Base-by-base conservation (phyloP, 2,329 filamentous ascomycete genomes). In the Rutstroemia sydowiana region DNA sequence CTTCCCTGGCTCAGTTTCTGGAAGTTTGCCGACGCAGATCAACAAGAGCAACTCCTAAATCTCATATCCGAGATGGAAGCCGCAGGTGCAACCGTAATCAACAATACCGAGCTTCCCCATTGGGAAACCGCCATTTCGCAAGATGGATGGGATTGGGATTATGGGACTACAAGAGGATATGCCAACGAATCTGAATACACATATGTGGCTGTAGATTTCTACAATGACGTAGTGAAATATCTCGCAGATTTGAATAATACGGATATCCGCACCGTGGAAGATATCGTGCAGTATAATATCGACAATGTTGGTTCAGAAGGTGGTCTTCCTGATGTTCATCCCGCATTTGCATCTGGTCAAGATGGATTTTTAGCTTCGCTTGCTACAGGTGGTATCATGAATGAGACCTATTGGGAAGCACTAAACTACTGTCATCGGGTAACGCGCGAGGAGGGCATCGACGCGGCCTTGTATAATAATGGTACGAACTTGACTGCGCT, bases 171-270 rank as follows among this genome's bases (percentile, higher is more conserved):
- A 1, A 76, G 82, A 3, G 82, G 82, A 2, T 81, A 71, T 60
- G 70, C 81, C n/a, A 87, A 88, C 55, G 79, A 88, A 67, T 87
- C 82, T 13, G 85, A 88, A 65, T 88, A 84, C 67, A 86, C 81
- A 0, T 79, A 84, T 45, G 74, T 89, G 57, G 88, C 87, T 65
- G 79, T 83, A 0, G 82, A 87, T 63, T 85, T 85, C 60, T 85
- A 84, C 67, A 76, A 75, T 61, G 73, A 77, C 62, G 73, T 69
- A 2, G 51, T 63, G 43, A 62, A 56, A 8, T 72, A 69, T 55
- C 66, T 74, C 1, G 69, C 73, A n/a, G 72, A 75, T 39, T 74
- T 78, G 60, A 78, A 84, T 67, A 78, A 85, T 66, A 77, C 67
- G 3, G 63, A 72, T 52, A 68, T 74, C 23, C 73, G 71, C 31